These are phyloP conservation scores for Suhomyces coccinellae DNA, from an alignment of 1,139 yeast genomes.

Conservation along the genomic window DNA sequence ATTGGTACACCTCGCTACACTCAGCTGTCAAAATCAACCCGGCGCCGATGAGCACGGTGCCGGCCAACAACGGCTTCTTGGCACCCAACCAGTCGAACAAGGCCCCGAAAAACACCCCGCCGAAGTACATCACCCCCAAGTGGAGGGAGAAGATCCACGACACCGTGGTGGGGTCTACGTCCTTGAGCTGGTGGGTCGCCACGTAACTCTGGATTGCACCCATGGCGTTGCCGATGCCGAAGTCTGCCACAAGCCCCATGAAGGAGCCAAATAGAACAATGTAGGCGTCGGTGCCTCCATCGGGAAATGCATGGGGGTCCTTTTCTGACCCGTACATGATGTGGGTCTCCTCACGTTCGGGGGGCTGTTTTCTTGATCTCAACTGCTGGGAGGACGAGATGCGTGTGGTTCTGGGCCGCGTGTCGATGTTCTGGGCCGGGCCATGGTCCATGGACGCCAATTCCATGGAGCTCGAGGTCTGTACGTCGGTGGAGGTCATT, in stretches of 20 bases:
- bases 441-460: neutral
- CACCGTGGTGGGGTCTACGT: conserved; percentile 42
- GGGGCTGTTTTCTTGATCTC: conserved; percentile 3
- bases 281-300: conserved; percentile 62
- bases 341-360: conserved; percentile 1
- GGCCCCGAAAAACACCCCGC: conserved; percentile 63
- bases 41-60: conserved; percentile 44
- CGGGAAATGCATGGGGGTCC: conserved; percentile 49
- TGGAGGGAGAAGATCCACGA: conserved; percentile 68
- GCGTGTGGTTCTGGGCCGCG: conserved; percentile 6
- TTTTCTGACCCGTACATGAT: conserved; percentile 12
- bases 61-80: conserved; percentile 43
- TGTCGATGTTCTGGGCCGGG: neutral
- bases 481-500: neutral
- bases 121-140: conserved; percentile 55
- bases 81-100: conserved; percentile 61
- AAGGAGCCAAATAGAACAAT: conserved; percentile 62
- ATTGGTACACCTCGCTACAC: conserved; percentile 54
- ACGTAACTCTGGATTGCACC: conserved; percentile 66
- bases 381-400: conserved; percentile 8
- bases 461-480: neutral
- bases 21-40: conserved; percentile 58
- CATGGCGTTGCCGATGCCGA: conserved; percentile 59
- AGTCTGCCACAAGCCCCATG: conserved; percentile 57
- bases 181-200: conserved; percentile 47